phyloP scores from a whole-genome alignment of 2,329 filamentous ascomycete species.

The Trichophyton verrucosum region DNA sequence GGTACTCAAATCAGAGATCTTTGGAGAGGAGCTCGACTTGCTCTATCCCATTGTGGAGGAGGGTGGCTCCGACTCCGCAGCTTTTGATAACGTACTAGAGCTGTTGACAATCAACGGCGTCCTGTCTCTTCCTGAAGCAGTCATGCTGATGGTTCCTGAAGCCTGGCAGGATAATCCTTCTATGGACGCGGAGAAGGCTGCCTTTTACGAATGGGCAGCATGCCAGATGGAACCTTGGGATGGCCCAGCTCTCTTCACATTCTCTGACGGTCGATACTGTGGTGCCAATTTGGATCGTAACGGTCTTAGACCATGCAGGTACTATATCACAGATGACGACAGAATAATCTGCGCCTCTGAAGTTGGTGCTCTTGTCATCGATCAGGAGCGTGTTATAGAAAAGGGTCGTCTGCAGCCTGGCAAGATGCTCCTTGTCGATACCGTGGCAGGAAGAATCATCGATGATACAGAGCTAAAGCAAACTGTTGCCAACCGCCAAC shows the following conservation, averaged over 20 bases:
- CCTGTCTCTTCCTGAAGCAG: slow-evolving; percentile 82
- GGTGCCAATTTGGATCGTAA: slow-evolving; percentile 95
- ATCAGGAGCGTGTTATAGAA: slow-evolving; percentile 78
- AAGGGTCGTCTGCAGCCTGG: slow-evolving; percentile 91
- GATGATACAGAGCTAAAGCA: slow-evolving; percentile 86
- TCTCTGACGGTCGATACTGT: slow-evolving; percentile 91
- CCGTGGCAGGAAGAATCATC: slow-evolving; percentile 78
- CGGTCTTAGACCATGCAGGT: slow-evolving; percentile 86
- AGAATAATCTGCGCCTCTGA: slow-evolving; percentile 95
- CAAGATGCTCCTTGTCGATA: slow-evolving; percentile 93
- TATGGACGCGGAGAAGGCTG: slow-evolving; percentile 90
- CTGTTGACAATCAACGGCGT: slow-evolving; percentile 91
- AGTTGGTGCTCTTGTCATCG: slow-evolving; percentile 83
- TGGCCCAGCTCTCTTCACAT: slow-evolving; percentile 90
- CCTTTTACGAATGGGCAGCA: slow-evolving; percentile 97
- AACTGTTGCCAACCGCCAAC: slow-evolving; percentile 70
- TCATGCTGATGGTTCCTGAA: slow-evolving; percentile 98
- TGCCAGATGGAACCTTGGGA: slow-evolving; percentile 99
- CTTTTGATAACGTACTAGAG: slow-evolving; percentile 94
- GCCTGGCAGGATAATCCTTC: slow-evolving; percentile 88
- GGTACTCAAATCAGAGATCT: slow-evolving; percentile 82
- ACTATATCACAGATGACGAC: slow-evolving; percentile 93
- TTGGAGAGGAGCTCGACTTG: slow-evolving; percentile 79
- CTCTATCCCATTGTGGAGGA: slow-evolving; percentile 94
- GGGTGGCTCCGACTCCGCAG: slow-evolving; percentile 89